phyloP scores from a whole-genome alignment of 306 rosid genomes.

The Inga oerstediana region DNA sequence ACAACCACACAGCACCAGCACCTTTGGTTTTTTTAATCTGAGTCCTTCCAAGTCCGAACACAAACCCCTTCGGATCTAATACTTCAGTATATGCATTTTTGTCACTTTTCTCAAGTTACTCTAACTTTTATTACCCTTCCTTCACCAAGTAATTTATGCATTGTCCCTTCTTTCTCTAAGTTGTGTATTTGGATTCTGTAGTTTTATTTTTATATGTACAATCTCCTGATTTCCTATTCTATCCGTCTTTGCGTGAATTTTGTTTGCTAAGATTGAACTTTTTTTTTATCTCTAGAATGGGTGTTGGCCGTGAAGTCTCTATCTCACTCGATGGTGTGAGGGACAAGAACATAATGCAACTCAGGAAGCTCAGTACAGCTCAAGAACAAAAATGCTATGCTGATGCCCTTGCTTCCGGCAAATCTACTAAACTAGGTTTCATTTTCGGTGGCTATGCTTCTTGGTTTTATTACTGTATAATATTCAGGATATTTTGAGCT shows the following conservation, averaged over 20 bases:
- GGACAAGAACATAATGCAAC: no score
- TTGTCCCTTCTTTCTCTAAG: not conserved
- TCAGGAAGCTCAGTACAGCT: constrained; percentile 84
- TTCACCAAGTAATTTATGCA: not conserved
- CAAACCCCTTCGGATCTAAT: no score
- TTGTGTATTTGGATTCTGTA: not conserved
- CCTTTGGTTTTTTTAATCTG: no score
- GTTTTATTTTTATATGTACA: not conserved
- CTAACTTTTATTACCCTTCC: no score
- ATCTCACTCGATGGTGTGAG: constrained; percentile 50
- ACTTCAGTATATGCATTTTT: no score
- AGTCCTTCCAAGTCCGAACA: no score
- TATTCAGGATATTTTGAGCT: no score
- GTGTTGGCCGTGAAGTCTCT: constrained; percentile 83
- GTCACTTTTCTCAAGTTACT: no score
- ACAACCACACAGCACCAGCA: no score
- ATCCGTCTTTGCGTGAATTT: not conserved
- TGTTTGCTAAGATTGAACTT: not conserved
- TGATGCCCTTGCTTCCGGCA: constrained; percentile 84
- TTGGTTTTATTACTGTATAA: not conserved
- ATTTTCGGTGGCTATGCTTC: not conserved
- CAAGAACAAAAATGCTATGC: constrained; percentile 88
- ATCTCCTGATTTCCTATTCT: not conserved
- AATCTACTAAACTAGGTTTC: constrained; percentile 86
- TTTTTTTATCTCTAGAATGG: constrained; percentile 50